phyloP scores from a whole-genome alignment of 805 yeast genomes.

The Candida ovalis region DNA sequence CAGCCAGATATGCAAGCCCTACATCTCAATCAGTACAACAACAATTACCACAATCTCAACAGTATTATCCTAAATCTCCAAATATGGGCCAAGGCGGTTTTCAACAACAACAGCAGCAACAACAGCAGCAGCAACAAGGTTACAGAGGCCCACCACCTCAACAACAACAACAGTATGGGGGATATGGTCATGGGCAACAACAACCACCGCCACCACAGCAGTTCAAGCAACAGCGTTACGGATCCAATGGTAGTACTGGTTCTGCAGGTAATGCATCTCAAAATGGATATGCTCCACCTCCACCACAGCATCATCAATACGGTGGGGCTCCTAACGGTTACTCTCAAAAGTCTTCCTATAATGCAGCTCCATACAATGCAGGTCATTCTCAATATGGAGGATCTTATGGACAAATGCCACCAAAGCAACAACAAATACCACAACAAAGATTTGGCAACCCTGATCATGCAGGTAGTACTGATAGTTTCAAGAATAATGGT shows the following conservation, averaged over 20 bases:
- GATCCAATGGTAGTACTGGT: slow-evolving; percentile 1
- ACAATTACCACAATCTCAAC: slow-evolving; percentile 5
- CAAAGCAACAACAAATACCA: not conserved
- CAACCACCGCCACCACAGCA: slow-evolving; percentile 4
- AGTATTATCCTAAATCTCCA: slow-evolving; percentile 6
- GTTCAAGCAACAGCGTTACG: slow-evolving; percentile 1
- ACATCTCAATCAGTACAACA: not conserved
- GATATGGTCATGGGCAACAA: slow-evolving; percentile 13
- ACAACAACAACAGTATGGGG: slow-evolving; percentile 9
- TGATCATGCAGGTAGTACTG: not conserved
- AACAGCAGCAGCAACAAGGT: slow-evolving; percentile 4
- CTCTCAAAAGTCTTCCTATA: not conserved
- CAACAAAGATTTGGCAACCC: slow-evolving; percentile 1
- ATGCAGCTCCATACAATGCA: not conserved
- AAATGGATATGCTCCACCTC: slow-evolving; percentile 12
- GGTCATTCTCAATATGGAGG: not conserved
- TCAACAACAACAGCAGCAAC: slow-evolving; percentile 14
- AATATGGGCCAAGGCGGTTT: not conserved
- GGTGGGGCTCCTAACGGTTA: not conserved
- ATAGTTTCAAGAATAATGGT: slow-evolving; percentile 4
- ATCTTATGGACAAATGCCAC: not conserved
- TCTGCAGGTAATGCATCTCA: not conserved
- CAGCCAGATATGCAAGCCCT: slow-evolving; percentile 2
- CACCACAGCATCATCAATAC: slow-evolving; percentile 8
- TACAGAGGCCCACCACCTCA: slow-evolving; percentile 9